Percentiles rank a stretch among this genome's conserved stretches.
Evolutionary conservation across 306 rosid genomes (phyloP).

Genomic region (Ziziphus jujuba): DNA sequence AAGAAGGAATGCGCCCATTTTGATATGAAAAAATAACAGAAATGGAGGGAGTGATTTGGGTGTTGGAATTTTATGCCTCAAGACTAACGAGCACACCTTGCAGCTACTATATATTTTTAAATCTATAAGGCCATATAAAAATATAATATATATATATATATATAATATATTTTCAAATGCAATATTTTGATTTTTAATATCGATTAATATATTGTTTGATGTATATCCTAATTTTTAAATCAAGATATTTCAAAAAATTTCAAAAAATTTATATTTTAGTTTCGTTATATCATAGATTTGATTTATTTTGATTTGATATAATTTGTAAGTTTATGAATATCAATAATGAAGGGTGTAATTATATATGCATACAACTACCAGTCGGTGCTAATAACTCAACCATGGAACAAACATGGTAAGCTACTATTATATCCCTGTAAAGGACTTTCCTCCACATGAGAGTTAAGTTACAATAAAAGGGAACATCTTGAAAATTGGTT

Average conservation of each 20-base stretch:
- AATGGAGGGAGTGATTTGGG: neutral
- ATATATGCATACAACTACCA: neutral
- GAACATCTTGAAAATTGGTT: no score
- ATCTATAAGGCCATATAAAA: neutral
- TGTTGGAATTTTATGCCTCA: slow-evolving; percentile 11
- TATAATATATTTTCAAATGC: no score
- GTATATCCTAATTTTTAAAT: no score
- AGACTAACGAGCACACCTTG: neutral
- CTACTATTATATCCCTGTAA: neutral
- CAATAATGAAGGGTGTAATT: neutral
- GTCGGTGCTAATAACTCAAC: neutral
- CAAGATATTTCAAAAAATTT: no score
- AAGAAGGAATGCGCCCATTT: slow-evolving; percentile 36
- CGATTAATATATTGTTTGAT: no score
- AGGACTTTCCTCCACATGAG: no score
- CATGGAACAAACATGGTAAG: neutral
- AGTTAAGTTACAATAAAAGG: no score
- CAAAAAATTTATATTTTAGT: no score
- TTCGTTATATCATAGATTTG: neutral
- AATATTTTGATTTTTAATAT: no score
- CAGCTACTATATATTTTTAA: neutral
- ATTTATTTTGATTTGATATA: neutral
- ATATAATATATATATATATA: no score
- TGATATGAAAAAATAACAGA: slow-evolving; percentile 10
- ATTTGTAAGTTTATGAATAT: neutral